Evolutionary conservation across 306 rosid species (phyloP).

Genomic region (Cicer pinnatifidum): DNA sequence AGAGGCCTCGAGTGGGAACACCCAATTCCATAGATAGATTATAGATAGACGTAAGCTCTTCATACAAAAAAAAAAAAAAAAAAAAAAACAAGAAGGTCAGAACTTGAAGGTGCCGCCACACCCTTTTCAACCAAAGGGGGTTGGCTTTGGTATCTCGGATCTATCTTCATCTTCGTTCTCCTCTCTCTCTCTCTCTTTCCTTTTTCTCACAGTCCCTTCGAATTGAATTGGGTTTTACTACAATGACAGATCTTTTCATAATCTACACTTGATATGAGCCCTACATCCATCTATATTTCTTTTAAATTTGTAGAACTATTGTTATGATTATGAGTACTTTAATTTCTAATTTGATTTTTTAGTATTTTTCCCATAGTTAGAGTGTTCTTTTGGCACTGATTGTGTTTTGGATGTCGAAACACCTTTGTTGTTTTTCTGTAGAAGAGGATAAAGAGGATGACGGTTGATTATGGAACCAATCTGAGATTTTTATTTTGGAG

Average conservation of each 20-base stretch:
- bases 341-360: not conserved
- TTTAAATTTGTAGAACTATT: too few species aligned
- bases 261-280: constrained; percentile 87
- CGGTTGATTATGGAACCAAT: too few species aligned
- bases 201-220: not conserved
- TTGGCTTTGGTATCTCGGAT: constrained; percentile 53
- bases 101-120: constrained; percentile 58
- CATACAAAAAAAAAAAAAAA: too few species aligned
- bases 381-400: constrained; percentile 48
- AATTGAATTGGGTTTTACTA: constrained; percentile 43
- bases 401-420: constrained; percentile 44
- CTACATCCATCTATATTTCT: not conserved
- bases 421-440: constrained; percentile 42
- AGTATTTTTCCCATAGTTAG: too few species aligned
- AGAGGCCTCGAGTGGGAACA: constrained; percentile 75
- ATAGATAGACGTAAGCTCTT: too few species aligned
- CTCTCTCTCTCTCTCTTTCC: not conserved
- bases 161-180: not conserved
- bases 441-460: not conserved
- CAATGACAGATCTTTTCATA: constrained; percentile 50
- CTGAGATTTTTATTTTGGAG: too few species aligned
- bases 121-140: not conserved
- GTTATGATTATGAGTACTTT: too few species aligned
- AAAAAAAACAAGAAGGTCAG: not conserved
- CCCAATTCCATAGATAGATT: constrained; percentile 28